A percentile compares a stretch with the other conserved stretches of the same genome.
phyloP scores from a whole-genome alignment of 129 eudicot species.

The Centella asiatica region DNA sequence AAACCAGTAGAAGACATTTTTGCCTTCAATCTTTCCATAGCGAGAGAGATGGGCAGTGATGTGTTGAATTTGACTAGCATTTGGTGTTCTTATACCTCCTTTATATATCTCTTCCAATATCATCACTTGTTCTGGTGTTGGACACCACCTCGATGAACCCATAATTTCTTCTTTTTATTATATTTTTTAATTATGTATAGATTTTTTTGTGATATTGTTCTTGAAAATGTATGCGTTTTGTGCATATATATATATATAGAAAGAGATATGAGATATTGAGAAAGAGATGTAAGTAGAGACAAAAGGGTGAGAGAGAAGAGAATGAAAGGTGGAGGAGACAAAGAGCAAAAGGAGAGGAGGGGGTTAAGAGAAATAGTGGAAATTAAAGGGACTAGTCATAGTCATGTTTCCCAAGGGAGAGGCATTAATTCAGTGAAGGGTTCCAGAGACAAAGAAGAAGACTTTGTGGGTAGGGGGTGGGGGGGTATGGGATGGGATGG shows the following conservation, averaged over 20 bases:
- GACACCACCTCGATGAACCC: conserved; percentile 61
- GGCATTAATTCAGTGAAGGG: conserved; percentile 13
- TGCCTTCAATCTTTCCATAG: conserved; percentile 79
- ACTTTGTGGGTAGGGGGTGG: too few relatives aligned
- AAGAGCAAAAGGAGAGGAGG: background rate
- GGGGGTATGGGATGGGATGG: too few relatives aligned
- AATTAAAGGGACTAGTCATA: conserved; percentile 4
- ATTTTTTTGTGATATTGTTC: background rate
- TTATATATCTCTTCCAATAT: conserved; percentile 73
- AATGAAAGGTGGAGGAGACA: background rate
- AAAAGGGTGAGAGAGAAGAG: conserved; percentile 1
- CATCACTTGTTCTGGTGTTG: conserved; percentile 85
- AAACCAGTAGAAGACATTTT: conserved; percentile 91
- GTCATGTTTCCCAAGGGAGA: conserved; percentile 21
- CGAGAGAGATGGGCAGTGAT: conserved; percentile 64
- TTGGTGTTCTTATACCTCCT: conserved; percentile 80
- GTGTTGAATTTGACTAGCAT: conserved; percentile 63
- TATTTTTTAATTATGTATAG: background rate
- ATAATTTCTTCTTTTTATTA: background rate
- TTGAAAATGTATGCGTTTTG: background rate
- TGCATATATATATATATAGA: conserved; percentile 26
- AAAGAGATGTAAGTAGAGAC: background rate
- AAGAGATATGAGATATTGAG: background rate
- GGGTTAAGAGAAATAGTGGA: background rate
- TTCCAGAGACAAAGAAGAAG: conserved; percentile 2